These are phyloP conservation scores for Daldinia eschscholtzii DNA, from an alignment of 2,329 filamentous ascomycete species.

Conservation along the genomic window DNA sequence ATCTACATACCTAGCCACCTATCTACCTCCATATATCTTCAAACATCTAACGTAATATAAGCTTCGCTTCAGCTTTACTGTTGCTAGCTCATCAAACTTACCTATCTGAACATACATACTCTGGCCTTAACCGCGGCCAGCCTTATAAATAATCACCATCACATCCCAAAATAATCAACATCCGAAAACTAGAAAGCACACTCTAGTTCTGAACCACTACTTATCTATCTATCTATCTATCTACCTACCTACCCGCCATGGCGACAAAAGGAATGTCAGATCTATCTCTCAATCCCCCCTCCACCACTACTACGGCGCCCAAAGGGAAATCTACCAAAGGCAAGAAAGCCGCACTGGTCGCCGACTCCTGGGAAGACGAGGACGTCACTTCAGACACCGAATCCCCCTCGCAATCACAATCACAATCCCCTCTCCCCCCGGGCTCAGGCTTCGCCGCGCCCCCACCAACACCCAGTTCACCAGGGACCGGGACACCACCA, in stretches of 20 bases:
- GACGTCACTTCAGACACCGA: slow-evolving; percentile 56
- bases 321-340: slow-evolving; percentile 46
- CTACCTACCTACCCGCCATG: slow-evolving; percentile 34
- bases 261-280: slow-evolving; percentile 49
- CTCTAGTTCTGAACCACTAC: too few relatives aligned
- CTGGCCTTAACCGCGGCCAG: neutral
- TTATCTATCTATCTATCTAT: too few relatives aligned
- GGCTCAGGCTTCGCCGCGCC: slow-evolving; percentile 63
- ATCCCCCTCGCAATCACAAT: slow-evolving; percentile 33
- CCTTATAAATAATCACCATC: neutral
- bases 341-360: slow-evolving; percentile 61
- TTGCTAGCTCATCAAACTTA: neutral
- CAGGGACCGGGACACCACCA: neutral
- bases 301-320: slow-evolving; percentile 23
- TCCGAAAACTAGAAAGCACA: neutral
- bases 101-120: too few relatives aligned
- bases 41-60: neutral
- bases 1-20: neutral
- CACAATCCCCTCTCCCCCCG: slow-evolving; percentile 43
- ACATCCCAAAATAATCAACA: neutral
- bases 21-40: neutral
- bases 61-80: neutral
- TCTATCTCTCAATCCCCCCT: slow-evolving; percentile 49
- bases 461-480: slow-evolving; percentile 75
- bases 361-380: slow-evolving; percentile 85